These are phyloP conservation scores for Picea abies DNA, from an alignment of 83 land plant genomes.

Conservation along the genomic window DNA sequence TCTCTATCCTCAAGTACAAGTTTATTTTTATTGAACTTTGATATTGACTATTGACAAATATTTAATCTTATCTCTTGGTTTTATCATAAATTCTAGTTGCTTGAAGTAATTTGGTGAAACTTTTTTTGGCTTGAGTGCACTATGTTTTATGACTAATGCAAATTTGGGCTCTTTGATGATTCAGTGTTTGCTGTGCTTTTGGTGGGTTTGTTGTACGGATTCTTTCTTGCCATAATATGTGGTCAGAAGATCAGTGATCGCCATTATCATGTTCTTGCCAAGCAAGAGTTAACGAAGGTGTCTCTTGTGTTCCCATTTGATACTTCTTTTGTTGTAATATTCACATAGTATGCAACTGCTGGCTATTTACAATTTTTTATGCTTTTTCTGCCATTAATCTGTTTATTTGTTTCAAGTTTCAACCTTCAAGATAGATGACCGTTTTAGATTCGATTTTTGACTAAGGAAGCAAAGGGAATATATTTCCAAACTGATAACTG, in stretches of 20 bases:
- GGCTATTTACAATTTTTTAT: no score
- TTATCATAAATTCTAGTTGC: background rate
- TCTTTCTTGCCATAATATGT: constrained; percentile 95
- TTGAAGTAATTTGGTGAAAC: background rate
- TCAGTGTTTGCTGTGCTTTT: constrained; percentile 75
- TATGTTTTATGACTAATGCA: background rate
- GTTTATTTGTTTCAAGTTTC: no score
- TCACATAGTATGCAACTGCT: no score
- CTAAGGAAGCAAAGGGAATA: no score
- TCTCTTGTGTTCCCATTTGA: no score
- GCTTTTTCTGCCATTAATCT: no score
- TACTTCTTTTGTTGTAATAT: no score
- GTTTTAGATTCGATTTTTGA: no score
- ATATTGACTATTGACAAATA: background rate
- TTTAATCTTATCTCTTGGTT: background rate
- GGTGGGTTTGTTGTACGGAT: constrained; percentile 93
- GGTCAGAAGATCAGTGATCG: constrained; percentile 92
- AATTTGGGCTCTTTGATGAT: constrained; percentile 9
- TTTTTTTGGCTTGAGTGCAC: background rate
- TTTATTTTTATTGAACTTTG: background rate
- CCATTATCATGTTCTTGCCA: constrained; percentile 92
- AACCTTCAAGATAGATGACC: no score
- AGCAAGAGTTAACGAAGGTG: constrained; percentile 95
- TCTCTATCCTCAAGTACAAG: no score
- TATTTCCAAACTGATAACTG: no score